These are phyloP conservation scores for Annulohypoxylon stygium DNA, from an alignment of 495 filamentous ascomycete species.

Conservation along the genomic window DNA sequence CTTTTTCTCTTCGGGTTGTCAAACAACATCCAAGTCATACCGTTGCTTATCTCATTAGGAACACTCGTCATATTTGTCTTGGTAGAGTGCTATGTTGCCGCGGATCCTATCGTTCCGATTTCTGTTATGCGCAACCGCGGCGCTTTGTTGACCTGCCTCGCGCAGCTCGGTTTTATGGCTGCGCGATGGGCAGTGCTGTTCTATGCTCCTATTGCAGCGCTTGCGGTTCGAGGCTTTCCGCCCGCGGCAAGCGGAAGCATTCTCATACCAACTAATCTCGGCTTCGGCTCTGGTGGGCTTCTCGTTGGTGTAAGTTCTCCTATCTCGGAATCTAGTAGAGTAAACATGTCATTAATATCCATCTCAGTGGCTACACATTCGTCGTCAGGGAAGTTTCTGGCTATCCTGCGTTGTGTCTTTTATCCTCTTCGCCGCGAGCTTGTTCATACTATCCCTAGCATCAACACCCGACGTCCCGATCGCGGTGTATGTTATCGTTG, in stretches of 20 bases:
- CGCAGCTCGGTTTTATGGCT: conserved; percentile 79
- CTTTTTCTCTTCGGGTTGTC: conserved; percentile 77
- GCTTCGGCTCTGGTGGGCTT: conserved; percentile 78
- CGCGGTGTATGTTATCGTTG: conserved; percentile 63
- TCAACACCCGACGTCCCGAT: conserved; percentile 63
- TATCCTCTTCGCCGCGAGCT: conserved; percentile 65
- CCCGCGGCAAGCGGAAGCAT: conserved; percentile 77
- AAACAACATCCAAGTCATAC: conserved; percentile 65
- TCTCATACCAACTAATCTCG: conserved; percentile 79
- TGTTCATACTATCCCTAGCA: conserved; percentile 63
- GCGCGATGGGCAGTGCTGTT: conserved; percentile 82
- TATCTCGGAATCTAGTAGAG: background rate
- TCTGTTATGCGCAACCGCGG: conserved; percentile 71
- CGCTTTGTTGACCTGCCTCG: conserved; percentile 74
- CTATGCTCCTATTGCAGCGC: conserved; percentile 79
- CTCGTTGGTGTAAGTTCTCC: conserved; percentile 66
- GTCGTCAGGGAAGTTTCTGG: conserved; percentile 74
- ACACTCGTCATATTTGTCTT: conserved; percentile 69
- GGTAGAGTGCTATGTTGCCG: conserved; percentile 68
- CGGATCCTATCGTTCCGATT: conserved; percentile 78
- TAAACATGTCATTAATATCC: conserved; percentile 9
- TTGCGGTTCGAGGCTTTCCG: conserved; percentile 74
- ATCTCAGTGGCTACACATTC: conserved; percentile 72
- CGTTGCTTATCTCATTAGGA: conserved; percentile 68
- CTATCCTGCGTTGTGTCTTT: conserved; percentile 67